Percentiles rank a stretch among this genome's conserved stretches.
phyloP scores from a whole-genome alignment of 371 early-diverging fungal species.

The Chytridium lagenaria region DNA sequence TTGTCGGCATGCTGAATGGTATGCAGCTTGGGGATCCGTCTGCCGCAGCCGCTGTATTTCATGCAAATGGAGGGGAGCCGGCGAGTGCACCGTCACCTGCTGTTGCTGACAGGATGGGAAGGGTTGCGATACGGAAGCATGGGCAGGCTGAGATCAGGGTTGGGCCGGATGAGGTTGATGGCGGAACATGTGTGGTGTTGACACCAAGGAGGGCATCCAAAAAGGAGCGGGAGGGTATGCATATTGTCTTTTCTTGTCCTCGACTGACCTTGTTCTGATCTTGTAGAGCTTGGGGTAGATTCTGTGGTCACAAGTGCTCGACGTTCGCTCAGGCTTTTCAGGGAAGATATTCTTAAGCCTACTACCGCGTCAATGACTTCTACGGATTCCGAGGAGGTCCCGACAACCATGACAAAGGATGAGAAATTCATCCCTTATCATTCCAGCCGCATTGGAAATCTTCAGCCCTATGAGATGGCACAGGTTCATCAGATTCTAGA shows the following conservation, averaged over 20 bases:
- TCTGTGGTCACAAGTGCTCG: conserved; percentile 40
- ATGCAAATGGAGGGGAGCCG: neutral
- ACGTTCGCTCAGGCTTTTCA: conserved; percentile 27
- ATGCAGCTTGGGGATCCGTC: neutral
- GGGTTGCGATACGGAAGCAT: conserved; percentile 12
- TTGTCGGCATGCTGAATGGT: conserved; percentile 12
- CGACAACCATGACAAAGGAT: neutral
- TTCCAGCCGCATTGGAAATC: neutral
- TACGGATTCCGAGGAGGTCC: neutral
- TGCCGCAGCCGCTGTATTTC: neutral
- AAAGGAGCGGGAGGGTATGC: conserved; percentile 34
- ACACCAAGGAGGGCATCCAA: conserved; percentile 33
- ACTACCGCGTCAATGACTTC: neutral
- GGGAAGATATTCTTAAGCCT: neutral
- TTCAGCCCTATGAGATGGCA: conserved; percentile 18
- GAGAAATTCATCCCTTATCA: neutral
- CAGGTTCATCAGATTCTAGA: conserved; percentile 25
- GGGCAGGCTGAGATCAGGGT: neutral
- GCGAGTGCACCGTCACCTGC: neutral
- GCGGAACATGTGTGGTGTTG: conserved; percentile 31
- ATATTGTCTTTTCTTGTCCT: neutral
- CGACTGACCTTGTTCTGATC: neutral
- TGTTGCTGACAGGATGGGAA: conserved; percentile 15
- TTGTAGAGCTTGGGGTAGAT: conserved; percentile 35
- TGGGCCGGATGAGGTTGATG: conserved; percentile 1